Evolutionary conservation across 2,329 filamentous ascomycete species (phyloP).

Genomic region (Lecanicillium sp.): DNA sequence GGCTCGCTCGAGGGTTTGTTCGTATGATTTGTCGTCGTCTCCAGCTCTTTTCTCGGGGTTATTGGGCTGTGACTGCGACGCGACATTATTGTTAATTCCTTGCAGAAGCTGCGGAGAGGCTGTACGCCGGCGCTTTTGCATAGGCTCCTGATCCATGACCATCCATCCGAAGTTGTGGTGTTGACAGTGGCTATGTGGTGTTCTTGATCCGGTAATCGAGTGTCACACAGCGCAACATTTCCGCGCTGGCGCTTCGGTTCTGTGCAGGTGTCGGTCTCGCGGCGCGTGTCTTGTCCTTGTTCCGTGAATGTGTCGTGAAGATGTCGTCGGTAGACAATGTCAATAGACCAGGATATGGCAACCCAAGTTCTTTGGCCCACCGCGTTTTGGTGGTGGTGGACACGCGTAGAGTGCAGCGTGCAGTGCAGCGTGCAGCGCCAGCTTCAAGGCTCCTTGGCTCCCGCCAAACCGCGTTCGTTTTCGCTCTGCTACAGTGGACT

Average conservation of each 20-base stretch:
- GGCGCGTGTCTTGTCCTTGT: neutral
- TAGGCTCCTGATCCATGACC: constrained; percentile 39
- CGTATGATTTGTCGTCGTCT: constrained; percentile 46
- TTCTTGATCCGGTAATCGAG: neutral
- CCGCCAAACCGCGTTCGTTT: neutral
- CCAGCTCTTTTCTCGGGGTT: constrained; percentile 22
- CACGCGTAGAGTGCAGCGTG: constrained; percentile 8
- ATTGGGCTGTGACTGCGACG: neutral
- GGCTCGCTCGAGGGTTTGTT: constrained; percentile 56
- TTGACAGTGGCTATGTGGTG: neutral
- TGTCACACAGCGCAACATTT: neutral
- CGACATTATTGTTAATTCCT: constrained; percentile 5
- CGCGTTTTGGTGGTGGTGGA: constrained; percentile 4
- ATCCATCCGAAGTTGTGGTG: constrained; percentile 4
- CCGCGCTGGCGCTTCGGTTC: too few relatives aligned
- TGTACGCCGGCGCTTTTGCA: constrained; percentile 54
- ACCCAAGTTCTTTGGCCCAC: neutral
- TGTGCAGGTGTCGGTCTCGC: neutral
- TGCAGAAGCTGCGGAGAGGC: constrained; percentile 31
- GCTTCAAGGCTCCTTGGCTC: too few relatives aligned
- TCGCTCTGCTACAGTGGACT: neutral
- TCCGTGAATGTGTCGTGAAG: neutral
- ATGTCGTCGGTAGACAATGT: constrained; percentile 8
- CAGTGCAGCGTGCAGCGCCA: neutral
- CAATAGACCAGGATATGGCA: neutral